A percentile compares a stretch with the other conserved stretches of the same genome.
Conservation (phyloP, 2,329 filamentous ascomycete species). For the Colletotrichum gloeosporioides region DNA sequence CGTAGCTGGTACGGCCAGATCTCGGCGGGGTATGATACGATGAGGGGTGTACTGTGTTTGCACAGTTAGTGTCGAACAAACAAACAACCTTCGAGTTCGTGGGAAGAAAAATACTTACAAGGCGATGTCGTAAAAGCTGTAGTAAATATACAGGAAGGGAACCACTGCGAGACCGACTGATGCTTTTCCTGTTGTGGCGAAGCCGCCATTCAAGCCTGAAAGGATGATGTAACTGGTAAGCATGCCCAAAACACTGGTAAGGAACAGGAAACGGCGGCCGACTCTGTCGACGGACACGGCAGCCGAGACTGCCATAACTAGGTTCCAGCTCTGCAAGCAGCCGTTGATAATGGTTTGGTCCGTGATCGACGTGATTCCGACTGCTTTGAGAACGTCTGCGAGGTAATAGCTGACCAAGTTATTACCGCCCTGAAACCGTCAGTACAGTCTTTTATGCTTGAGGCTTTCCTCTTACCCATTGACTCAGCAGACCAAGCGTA, state of each 20-base stretch:
- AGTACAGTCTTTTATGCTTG: not conserved
- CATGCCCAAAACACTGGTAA: slow-evolving; percentile 26
- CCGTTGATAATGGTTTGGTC: slow-evolving; percentile 34
- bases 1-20: slow-evolving; percentile 34
- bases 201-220: slow-evolving; percentile 43
- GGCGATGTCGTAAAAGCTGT: slow-evolving; percentile 32
- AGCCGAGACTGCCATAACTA: slow-evolving; percentile 31
- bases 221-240: slow-evolving; percentile 41
- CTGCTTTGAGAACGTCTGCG: slow-evolving; percentile 25
- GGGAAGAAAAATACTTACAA: slow-evolving; percentile 6
- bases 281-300: slow-evolving; percentile 31
- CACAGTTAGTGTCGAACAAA: accelerated
- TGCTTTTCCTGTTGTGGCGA: slow-evolving; percentile 32
- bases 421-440: slow-evolving; percentile 25
- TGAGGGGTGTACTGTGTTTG: slow-evolving; percentile 30
- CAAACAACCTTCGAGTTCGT: accelerated
- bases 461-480: slow-evolving; percentile 28
- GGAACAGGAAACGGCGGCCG: slow-evolving; percentile 28
- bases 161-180: slow-evolving; percentile 41
- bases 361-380: slow-evolving; percentile 32
- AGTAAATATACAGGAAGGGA: slow-evolving; percentile 48
- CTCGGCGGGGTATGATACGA: slow-evolving; percentile 36
- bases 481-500: slow-evolving; percentile 36
- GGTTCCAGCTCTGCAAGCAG: slow-evolving; percentile 29
- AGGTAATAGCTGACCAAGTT: slow-evolving; percentile 37